Evolutionary conservation across 768 basidiomycete species (phyloP).

Genomic region (Boletales sp.): DNA sequence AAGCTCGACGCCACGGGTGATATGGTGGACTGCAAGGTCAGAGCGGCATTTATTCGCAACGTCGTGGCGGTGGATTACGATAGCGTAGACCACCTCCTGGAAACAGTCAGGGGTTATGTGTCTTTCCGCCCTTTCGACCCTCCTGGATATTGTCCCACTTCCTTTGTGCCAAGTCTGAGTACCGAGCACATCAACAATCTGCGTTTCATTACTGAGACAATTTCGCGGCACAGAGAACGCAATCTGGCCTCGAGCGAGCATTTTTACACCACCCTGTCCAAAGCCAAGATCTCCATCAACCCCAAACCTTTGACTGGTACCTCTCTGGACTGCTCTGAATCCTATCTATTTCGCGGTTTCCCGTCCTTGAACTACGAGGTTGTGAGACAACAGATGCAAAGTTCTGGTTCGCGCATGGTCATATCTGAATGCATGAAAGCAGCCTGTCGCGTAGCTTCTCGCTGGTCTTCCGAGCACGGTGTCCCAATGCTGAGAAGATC

Average conservation of each 20-base stretch:
- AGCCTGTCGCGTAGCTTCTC: constrained; percentile 72
- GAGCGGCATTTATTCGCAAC: constrained; percentile 72
- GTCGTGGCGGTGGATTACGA: constrained; percentile 63
- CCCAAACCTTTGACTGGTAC: constrained; percentile 32
- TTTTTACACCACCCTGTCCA: constrained; percentile 25
- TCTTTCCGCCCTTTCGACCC: constrained; percentile 22
- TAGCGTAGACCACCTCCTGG: constrained; percentile 54
- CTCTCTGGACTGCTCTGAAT: constrained; percentile 25
- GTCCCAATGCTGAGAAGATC: constrained; percentile 65
- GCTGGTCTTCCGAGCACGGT: constrained; percentile 56
- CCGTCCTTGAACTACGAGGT: constrained; percentile 50
- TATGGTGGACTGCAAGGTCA: constrained; percentile 67
- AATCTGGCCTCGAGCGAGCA: constrained; percentile 18
- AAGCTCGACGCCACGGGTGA: constrained; percentile 59
- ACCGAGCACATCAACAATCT: constrained; percentile 27
- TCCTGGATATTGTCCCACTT: not conserved
- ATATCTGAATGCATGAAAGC: constrained; percentile 83
- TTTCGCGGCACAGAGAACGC: constrained; percentile 23
- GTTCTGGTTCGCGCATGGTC: constrained; percentile 46
- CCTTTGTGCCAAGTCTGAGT: constrained; percentile 6
- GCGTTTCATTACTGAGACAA: constrained; percentile 27
- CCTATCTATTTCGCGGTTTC: constrained; percentile 44
- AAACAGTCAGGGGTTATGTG: constrained; percentile 12
- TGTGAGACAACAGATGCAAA: constrained; percentile 13
- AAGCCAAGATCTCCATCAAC: constrained; percentile 25